Conservation (phyloP, 441 rosid genomes). For the Manihot esculenta region DNA sequence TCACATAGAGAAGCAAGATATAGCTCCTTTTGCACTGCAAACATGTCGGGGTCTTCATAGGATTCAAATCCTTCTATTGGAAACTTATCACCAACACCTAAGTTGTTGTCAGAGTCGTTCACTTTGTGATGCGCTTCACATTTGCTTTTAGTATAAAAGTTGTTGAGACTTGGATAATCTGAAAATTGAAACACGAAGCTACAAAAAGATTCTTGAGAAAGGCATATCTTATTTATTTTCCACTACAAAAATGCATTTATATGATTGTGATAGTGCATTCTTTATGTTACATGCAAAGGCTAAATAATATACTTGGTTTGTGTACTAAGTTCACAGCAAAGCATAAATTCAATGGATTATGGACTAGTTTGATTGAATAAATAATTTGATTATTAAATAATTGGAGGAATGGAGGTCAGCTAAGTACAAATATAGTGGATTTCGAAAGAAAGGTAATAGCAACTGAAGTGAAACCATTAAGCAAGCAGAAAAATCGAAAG, state of each 20-base stretch:
- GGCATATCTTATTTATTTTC: neutral
- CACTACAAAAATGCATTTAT: neutral
- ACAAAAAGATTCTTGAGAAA: slow-evolving; percentile 17
- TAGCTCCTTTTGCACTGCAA: slow-evolving; percentile 55
- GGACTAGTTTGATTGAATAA: too few relatives aligned
- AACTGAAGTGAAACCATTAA: neutral
- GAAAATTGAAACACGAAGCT: slow-evolving; percentile 25
- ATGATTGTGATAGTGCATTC: neutral
- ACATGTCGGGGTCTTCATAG: slow-evolving; percentile 47
- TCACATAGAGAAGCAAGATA: slow-evolving; percentile 62
- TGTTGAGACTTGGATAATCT: slow-evolving; percentile 25
- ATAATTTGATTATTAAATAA: neutral
- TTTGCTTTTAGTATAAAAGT: slow-evolving; percentile 30
- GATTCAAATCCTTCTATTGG: slow-evolving; percentile 38
- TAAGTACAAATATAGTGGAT: neutral
- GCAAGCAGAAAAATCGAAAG: neutral
- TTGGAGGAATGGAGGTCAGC: neutral
- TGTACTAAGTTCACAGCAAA: neutral
- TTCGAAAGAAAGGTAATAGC: neutral
- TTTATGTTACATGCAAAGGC: neutral
- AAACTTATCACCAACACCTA: slow-evolving; percentile 57
- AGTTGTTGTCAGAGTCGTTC: slow-evolving; percentile 48
- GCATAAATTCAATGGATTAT: neutral
- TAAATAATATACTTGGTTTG: neutral
- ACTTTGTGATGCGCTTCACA: slow-evolving; percentile 49